Percentiles rank a stretch among this genome's conserved stretches.
Evolutionary conservation across 1,139 yeast species (phyloP).

Genomic region (Hyphopichia burtonii): DNA sequence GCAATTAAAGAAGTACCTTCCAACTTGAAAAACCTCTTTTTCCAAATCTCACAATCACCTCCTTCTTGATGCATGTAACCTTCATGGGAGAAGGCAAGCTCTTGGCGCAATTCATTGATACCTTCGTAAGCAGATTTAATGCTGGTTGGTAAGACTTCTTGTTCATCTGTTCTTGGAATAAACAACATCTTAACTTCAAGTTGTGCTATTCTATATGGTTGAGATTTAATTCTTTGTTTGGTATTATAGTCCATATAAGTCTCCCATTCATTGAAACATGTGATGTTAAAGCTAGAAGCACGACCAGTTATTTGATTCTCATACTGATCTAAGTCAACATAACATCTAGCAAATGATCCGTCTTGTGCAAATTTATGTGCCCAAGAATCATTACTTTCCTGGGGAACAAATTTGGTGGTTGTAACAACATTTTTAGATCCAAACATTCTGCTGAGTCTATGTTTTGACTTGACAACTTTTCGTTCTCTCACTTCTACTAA

Average conservation of each 20-base stretch:
- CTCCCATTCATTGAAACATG: constrained; percentile 85
- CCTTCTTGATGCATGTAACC: constrained; percentile 78
- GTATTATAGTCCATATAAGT: constrained; percentile 27
- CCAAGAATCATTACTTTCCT: constrained; percentile 56
- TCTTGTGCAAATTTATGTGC: constrained; percentile 65
- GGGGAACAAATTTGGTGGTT: constrained; percentile 56
- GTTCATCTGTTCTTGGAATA: constrained; percentile 56
- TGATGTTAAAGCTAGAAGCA: constrained; percentile 51
- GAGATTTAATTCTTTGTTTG: constrained; percentile 30
- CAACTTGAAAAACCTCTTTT: constrained; percentile 61
- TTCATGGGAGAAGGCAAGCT: constrained; percentile 39
- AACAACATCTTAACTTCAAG: constrained; percentile 73
- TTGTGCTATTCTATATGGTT: constrained; percentile 66
- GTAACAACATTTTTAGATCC: constrained; percentile 50
- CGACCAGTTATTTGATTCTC: constrained; percentile 55
- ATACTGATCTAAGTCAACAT: constrained; percentile 61
- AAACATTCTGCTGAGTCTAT: constrained; percentile 44
- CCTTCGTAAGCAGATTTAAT: constrained; percentile 58
- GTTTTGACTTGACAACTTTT: constrained; percentile 46
- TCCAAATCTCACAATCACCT: constrained; percentile 67
- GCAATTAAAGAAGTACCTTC: constrained; percentile 63
- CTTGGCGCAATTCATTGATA: constrained; percentile 45
- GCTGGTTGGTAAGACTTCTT: constrained; percentile 65
- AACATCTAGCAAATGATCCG: constrained; percentile 84
- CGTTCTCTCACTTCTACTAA: constrained; percentile 60